phyloP scores from a whole-genome alignment of 345 rosid genomes.

The Cardamine resedifolia region DNA sequence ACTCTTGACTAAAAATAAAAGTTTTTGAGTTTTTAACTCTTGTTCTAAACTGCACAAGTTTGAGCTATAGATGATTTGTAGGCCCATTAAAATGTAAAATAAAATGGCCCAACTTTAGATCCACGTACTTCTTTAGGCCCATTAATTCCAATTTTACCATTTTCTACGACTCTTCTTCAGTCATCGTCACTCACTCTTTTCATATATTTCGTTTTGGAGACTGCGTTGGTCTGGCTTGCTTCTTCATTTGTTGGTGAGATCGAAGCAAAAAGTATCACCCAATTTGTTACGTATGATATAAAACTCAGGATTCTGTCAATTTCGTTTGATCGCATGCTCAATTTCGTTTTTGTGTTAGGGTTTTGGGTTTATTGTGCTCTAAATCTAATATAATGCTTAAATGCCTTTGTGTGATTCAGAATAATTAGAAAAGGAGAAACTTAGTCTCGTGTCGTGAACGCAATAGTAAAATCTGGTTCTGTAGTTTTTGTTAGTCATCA shows the following conservation, averaged over 20 bases:
- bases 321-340: not conserved
- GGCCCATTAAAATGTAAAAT: not conserved
- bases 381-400: not conserved
- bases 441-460: conserved; percentile 1
- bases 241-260: conserved; percentile 6
- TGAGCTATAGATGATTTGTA: not conserved
- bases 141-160: not conserved
- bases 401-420: not conserved
- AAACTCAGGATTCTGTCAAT: not conserved
- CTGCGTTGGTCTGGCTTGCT: not conserved
- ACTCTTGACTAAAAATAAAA: not conserved
- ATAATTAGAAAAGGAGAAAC: not conserved
- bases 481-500: not conserved
- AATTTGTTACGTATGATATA: not conserved
- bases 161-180: conserved; percentile 2
- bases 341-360: conserved; percentile 29
- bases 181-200: conserved; percentile 24
- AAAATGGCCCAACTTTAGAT: not conserved
- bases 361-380: conserved; percentile 14
- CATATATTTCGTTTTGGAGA: not conserved
- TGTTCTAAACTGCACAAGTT: too few relatives aligned
- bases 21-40: too few relatives aligned
- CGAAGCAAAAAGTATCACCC: not conserved
- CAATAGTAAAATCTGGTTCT: not conserved
- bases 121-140: not conserved